Evolutionary conservation across 805 yeast genomes (phyloP), one percentile per base, ranked within the genome.

Genomic region (Starmerella scarabaei): DNA sequence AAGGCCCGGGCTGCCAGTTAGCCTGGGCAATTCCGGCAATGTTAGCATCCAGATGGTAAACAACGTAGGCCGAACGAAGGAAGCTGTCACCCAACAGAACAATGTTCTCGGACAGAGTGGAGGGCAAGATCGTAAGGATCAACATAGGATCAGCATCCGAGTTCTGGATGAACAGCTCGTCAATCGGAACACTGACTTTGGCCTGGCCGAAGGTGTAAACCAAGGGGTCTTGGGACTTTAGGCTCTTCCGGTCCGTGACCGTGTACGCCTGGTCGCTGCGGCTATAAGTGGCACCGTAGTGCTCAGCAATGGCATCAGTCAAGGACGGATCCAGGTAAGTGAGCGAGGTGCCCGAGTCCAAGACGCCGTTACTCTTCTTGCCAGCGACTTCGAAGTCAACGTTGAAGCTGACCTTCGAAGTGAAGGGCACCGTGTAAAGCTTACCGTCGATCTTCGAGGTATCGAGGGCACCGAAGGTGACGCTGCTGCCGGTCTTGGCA

Each of bases 401-500:
- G 24, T 21, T 31, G 40, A 48, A 44, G 26, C 19, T 14, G 11
- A 24, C 33, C n/a, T 21, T 11, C 28, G 40, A 33, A 4, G 41
- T 34, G 30, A 48, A 34, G 14, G 45, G 43, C 14, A 48, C 37
- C 11, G 37, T 28, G 36, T 39, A 30, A 23, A 69, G 54, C 20
- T 54, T 50, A 21, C 84, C 85, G 0, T 58, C 39, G 55, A 72
- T 77, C 58, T 76, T 76, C 32, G 70, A 61, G 41, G 68, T 71
- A 55, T 79, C 86, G 21, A 80, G 69, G 34, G 75, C 88, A 38
- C 88, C 86, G 58, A 79, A 80, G 32, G 38, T 27, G 12, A 48
- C 11, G n/a, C 35, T 24, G 35, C 41, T 37, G 14, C 34, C 41
- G 15, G 21, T 27, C 19, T 27, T 36, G 14, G 63, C 53, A 21